Base-by-base conservation (phyloP, 2,329 filamentous ascomycete species). In the Scedosporium aurantiacum region DNA sequence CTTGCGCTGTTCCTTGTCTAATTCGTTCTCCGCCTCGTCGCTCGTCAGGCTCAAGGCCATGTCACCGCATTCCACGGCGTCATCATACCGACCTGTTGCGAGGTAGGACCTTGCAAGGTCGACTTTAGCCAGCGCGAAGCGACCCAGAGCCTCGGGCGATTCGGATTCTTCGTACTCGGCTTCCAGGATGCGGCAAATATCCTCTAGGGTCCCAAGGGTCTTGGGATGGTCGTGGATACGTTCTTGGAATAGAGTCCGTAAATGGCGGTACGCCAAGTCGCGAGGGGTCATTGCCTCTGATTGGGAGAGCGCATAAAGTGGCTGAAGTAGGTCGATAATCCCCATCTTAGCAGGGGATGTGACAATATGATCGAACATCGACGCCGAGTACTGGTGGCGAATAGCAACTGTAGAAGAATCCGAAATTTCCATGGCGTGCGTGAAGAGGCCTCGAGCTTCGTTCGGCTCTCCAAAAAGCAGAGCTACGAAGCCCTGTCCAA, bases 401-500 rank as follows among this genome's bases (percentile, higher is more conserved):
- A 87, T 85, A 4, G 91, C 78, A 2, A 86, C 72, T 0, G 88
- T 86, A 0, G 89, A 88, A 0, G 90, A 87, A 63, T 91, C 89
- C 0, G 91, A 86, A 57, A 99, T 93, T 65, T 96, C 92, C 76
- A 96, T 94, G 0, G 94, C 93, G 70, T 99, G 94, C 1, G 90
- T 92, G 70, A 97, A 96, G 8, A 97, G 82, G 10, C 86, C 86
- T 23, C 90, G 82, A 1, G 93, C 92, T 73, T 97, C 91, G 63
- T 83, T 85, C 0, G 76, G 67, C 64, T 96, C 87, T 1, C 90
- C 91, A 58, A 84, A 82, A 28, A 93, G 76, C 16, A 92, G 79
- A 3, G 94, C 91, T 60, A 97, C 81, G 27, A 96, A 81, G 0
- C 90, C 93, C 73, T 97, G 93, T 1, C 94, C 94, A 6, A 97